Conservation (phyloP, 257 asterid species). For the Penstemon davidsonii region DNA sequence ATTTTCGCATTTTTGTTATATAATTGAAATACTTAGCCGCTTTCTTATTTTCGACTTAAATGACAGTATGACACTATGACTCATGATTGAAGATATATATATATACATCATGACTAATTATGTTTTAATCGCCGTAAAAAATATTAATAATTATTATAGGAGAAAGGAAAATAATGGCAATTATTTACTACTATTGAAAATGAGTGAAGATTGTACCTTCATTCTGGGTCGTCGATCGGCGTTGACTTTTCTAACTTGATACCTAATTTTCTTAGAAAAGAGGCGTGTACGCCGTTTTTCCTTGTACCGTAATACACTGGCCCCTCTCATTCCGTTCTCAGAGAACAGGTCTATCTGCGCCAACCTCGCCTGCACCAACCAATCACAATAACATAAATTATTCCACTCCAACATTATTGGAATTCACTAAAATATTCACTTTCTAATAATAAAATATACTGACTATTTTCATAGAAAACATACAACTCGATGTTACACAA, state of each 20-base stretch:
- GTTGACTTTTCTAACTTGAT: conserved; percentile 81
- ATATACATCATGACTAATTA: background rate
- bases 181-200: too few relatives aligned
- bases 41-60: too few relatives aligned
- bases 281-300: conserved; percentile 71
- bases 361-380: conserved; percentile 60
- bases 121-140: background rate
- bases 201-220: conserved; percentile 46
- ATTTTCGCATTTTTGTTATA: too few relatives aligned
- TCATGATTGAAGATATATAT: too few relatives aligned
- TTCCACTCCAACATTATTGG: conserved; percentile 1
- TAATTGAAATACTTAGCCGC: too few relatives aligned
- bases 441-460: background rate
- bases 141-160: too few relatives aligned
- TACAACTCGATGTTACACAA: conserved; percentile 1
- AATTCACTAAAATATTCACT: background rate
- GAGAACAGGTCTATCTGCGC: conserved; percentile 76
- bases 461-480: background rate
- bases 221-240: conserved; percentile 85
- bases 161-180: too few relatives aligned
- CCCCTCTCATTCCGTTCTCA: conserved; percentile 68
- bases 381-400: background rate
- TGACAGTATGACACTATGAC: too few relatives aligned
- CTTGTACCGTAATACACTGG: conserved; percentile 71
- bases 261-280: conserved; percentile 75